Base-by-base conservation (phyloP, 75 land plant genomes). In the Cupressus sempervirens region DNA sequence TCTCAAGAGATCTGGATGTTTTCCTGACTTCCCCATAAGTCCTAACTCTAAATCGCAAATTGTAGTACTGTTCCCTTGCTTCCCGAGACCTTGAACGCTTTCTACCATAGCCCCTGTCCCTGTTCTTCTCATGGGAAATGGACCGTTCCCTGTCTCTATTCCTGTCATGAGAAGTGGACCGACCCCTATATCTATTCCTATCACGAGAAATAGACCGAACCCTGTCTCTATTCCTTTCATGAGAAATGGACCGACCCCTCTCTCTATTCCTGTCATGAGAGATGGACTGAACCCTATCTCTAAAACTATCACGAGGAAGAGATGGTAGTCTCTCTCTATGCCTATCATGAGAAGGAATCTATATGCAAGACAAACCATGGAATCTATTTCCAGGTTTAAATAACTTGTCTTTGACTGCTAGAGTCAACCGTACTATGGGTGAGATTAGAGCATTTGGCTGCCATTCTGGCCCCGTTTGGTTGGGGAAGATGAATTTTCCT, bases 211-310 rank as follows among this genome's bases (percentile, higher is more conserved):
- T 36, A 32, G 80, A 26, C 3, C 84, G 82, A 7, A 65, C 70
- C 72, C 89, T 86, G 2, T 87, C 88, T 36, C 82, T 80, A 23
- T 75, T 73, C 82, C 88, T 83, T 23, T 85, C 50, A n/a, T 83
- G 41, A 36, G 38, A 72, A 46, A 46, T 7, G 48, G 48, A 46
- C 7, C 8, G 48, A 53, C 29, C 62, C 68, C n/a, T n/a, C n/a
- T n/a, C n/a, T n/a, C n/a, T n/a, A n/a, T 67, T 12, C 45, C 81
- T 75, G 41, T 84, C 52, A 84, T 10, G 76, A 76, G 86, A 50
- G 87, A 83, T 72, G n/a, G 35, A 76, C n/a, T n/a, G n/a, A n/a
- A n/a, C n/a, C n/a, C 89, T 86, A 0, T 87, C 89, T 36, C 82
- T 80, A 23, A 67, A 73, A 76, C 88, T 84, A 14, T 85, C 50